A percentile compares a stretch with the other conserved stretches of the same genome.
Conservation (phyloP, 495 filamentous ascomycete species). For the Penicillium bialowiezense region DNA sequence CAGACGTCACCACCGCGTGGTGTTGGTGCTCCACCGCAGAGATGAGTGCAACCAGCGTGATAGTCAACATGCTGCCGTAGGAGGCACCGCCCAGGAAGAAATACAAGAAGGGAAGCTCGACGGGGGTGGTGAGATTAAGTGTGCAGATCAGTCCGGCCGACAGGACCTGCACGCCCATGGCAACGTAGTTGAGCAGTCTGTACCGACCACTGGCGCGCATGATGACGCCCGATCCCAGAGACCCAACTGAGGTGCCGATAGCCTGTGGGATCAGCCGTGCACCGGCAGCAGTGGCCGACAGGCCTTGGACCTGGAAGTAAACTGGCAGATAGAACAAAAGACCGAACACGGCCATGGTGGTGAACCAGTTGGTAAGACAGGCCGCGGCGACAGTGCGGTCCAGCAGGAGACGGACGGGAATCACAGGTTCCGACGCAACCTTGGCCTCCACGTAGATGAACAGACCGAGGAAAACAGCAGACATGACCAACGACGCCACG, state of each 20-base stretch:
- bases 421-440: constrained; percentile 71
- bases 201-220: constrained; percentile 80
- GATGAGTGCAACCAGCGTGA: constrained; percentile 76
- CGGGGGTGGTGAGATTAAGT: constrained; percentile 54
- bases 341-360: constrained; percentile 50
- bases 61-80: constrained; percentile 76
- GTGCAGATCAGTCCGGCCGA: constrained; percentile 51
- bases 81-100: constrained; percentile 66
- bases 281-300: constrained; percentile 68
- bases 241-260: constrained; percentile 68
- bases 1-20: constrained; percentile 83
- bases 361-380: constrained; percentile 76
- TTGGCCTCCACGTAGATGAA: constrained; percentile 68
- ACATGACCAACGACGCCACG: constrained; percentile 63
- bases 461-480: constrained; percentile 46
- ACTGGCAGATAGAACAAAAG: constrained; percentile 76
- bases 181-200: constrained; percentile 51
- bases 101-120: constrained; percentile 63
- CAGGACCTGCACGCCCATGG: constrained; percentile 49
- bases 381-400: constrained; percentile 69
- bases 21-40: constrained; percentile 76
- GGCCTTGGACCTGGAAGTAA: constrained; percentile 75
- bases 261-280: constrained; percentile 64
- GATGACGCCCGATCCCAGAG: constrained; percentile 65
- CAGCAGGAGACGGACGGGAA: constrained; percentile 75